A percentile compares a stretch with the other conserved stretches of the same genome.
phyloP scores from a whole-genome alignment of 805 yeast species.

The Saccharomycopsis malanga region DNA sequence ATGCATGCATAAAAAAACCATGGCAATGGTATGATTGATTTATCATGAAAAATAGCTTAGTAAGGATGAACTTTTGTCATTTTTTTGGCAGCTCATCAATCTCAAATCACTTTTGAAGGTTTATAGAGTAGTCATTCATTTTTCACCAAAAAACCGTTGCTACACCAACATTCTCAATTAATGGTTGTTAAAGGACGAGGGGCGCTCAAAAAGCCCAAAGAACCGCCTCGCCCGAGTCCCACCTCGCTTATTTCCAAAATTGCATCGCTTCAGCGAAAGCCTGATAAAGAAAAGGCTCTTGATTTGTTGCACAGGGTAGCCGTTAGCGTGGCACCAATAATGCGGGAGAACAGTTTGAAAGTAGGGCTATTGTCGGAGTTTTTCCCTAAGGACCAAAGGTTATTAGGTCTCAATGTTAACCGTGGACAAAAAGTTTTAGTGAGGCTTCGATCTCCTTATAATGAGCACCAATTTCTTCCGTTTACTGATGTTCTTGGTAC shows the following conservation, averaged over 20 bases:
- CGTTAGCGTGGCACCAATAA: conserved; percentile 65
- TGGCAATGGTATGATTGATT: no score
- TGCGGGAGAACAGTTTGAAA: conserved; percentile 57
- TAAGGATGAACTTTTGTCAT: no score
- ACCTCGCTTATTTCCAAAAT: conserved; percentile 28
- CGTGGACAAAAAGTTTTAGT: conserved; percentile 66
- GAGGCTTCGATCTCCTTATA: conserved; percentile 49
- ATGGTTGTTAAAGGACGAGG: background rate
- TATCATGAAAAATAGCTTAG: no score
- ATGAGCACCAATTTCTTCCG: conserved; percentile 50
- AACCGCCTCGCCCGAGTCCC: conserved; percentile 15
- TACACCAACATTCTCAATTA: no score
- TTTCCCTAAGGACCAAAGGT: conserved; percentile 57
- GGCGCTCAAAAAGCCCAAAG: background rate
- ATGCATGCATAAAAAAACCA: no score
- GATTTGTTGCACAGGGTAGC: conserved; percentile 64
- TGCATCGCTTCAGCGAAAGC: conserved; percentile 41
- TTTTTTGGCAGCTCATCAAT: no score
- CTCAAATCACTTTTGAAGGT: no score
- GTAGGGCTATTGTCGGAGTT: conserved; percentile 73
- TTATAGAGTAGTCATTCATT: no score
- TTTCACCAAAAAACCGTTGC: no score
- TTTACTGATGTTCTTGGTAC: conserved; percentile 68
- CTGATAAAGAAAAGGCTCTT: conserved; percentile 43
- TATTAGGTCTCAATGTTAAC: conserved; percentile 81